Base-by-base conservation (phyloP, 2,329 filamentous ascomycete genomes). In the Diaporthe sp. region DNA sequence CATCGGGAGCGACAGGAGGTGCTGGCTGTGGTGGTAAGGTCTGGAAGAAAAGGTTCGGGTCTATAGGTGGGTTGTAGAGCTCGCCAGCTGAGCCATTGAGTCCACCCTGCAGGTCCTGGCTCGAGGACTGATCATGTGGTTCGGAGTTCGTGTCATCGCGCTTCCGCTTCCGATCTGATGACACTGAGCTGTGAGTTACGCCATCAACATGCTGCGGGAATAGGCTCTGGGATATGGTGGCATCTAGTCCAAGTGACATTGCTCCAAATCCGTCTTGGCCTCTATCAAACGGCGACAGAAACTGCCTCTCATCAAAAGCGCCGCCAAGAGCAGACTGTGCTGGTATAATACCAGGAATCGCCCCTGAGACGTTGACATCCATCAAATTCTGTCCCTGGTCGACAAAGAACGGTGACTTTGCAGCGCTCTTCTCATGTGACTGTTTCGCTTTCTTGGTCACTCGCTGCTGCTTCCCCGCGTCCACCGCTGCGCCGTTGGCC, bases 161-260 rank as follows among this genome's bases (percentile, higher is more conserved):
- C 57, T 65, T 72, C 42, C 73, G 53, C 58, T 75, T 75, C 53
- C 68, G 70, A 42, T 53, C 20, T 31, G 73, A n/a, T 42, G 73
- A 25, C 25, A 34, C 9, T 37, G 57, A 20, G n/a, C 39, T 47
- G 6, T 42, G 58, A 28, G 39, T 10, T 37, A 53, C 9, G 42
- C 44, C 58, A 20, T 44, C 47, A 42, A 65, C 51, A 42, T 72
- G 47, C 58, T 72, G 71, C 6, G 71, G 71, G 39, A 73, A 73
- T 15, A 73, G 49, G 47, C 71, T 73, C 34, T 63, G 71, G 15
- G 71, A 73, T 57, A 73, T 73, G 28, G 71, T 73, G 34, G 71
- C 60, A 55, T 73, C 58, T 55, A 73, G 28, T 61, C 71, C 71
- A 25, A 65, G 71, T 57, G 71, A 31, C 31, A 73, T 51, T 65